Evolutionary conservation across 2,329 filamentous ascomycete genomes (phyloP).

Genomic region (Colletotrichum tanaceti): DNA sequence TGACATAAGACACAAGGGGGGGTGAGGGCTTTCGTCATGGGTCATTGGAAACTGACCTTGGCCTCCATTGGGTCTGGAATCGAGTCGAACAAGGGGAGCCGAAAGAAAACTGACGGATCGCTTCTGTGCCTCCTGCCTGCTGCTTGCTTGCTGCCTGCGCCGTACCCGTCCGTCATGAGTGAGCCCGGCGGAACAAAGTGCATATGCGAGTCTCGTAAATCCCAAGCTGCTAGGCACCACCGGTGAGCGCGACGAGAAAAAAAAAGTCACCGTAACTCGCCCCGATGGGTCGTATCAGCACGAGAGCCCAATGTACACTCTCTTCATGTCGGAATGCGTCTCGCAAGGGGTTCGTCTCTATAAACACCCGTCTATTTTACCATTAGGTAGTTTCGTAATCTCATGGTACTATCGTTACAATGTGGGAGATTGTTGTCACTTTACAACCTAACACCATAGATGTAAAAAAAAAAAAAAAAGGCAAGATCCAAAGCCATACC

Average conservation of each 20-base stretch:
- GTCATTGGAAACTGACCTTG: background rate
- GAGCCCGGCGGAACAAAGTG: background rate
- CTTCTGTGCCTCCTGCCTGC: background rate
- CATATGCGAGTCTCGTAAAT: slow-evolving; percentile 19
- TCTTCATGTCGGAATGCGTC: background rate
- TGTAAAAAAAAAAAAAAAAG: background rate
- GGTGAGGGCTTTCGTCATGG: too few species aligned
- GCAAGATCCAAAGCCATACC: slow-evolving; percentile 8
- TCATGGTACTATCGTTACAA: slow-evolving; percentile 38
- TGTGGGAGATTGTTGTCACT: slow-evolving; percentile 33
- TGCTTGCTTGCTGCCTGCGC: background rate
- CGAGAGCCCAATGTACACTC: too few species aligned
- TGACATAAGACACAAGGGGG: background rate
- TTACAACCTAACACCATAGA: slow-evolving; percentile 21
- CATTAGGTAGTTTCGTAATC: slow-evolving; percentile 36
- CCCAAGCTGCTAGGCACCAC: background rate
- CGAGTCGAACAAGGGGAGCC: background rate
- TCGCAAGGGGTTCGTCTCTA: background rate
- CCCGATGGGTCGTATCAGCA: background rate
- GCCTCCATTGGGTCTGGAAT: background rate
- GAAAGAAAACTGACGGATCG: background rate
- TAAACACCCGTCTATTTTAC: slow-evolving; percentile 29
- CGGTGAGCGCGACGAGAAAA: background rate
- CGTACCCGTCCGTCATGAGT: background rate
- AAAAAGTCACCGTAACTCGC: background rate